A percentile compares a stretch with the other conserved stretches of the same genome.
Conservation (phyloP, 2,329 filamentous ascomycete species). For the Biscogniauxia sp. region DNA sequence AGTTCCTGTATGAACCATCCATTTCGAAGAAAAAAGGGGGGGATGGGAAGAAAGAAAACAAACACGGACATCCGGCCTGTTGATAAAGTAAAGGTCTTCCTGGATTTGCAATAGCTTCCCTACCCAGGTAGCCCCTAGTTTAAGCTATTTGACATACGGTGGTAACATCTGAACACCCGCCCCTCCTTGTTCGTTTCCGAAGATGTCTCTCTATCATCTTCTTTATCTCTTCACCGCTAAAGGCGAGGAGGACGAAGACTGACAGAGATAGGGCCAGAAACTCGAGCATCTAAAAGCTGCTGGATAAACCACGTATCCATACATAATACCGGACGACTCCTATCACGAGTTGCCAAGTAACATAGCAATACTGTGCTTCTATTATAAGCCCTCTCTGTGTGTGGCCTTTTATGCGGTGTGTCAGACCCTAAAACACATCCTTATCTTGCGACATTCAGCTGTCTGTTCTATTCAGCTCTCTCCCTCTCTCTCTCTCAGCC, state of each 20-base stretch:
- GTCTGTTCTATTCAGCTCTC: no score
- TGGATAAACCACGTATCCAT: conserved; percentile 9
- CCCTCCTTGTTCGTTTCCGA: not conserved
- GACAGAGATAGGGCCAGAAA: not conserved
- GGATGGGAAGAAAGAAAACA: no score
- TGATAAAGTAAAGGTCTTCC: no score
- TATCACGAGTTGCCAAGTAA: not conserved
- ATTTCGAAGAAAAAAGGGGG: no score
- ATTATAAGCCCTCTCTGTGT: no score
- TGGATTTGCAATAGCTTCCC: no score
- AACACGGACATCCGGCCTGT: no score
- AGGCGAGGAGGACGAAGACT: not conserved
- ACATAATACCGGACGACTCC: conserved; percentile 11
- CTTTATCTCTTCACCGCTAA: conserved; percentile 13
- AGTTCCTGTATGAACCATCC: not conserved
- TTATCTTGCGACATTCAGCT: conserved; percentile 1
- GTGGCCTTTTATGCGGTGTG: conserved; percentile 17
- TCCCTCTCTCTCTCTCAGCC: no score
- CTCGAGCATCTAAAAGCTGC: not conserved
- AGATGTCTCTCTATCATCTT: not conserved
- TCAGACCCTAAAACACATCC: not conserved
- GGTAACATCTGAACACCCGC: not conserved
- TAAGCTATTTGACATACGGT: no score
- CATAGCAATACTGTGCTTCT: no score
- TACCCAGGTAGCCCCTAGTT: no score